phyloP scores from a whole-genome alignment of 345 rosid species.

The Citrus unshiu region DNA sequence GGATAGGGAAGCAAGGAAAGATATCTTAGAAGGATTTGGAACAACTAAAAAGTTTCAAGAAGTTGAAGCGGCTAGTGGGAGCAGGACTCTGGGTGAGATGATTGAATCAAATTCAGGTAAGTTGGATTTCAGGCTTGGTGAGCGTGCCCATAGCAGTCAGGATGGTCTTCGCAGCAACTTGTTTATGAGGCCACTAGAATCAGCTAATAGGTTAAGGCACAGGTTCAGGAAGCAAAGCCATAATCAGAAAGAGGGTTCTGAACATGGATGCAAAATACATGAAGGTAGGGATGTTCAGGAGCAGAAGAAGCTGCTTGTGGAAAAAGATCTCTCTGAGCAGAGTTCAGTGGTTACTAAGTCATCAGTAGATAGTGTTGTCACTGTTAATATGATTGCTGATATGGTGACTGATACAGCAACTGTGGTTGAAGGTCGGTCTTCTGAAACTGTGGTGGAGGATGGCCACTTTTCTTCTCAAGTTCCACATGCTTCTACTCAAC shows the following conservation, averaged over 20 bases:
- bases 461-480: constrained; percentile 10
- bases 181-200: neutral
- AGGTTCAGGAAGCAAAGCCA: constrained; percentile 12
- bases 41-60: constrained; percentile 25
- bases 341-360: neutral
- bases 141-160: neutral
- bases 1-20: constrained; percentile 25
- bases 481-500: constrained; percentile 9
- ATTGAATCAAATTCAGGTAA: constrained; percentile 5
- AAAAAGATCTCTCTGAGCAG: constrained; percentile 1
- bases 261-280: neutral
- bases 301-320: constrained; percentile 9
- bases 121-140: constrained; percentile 11
- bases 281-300: neutral
- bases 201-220: neutral
- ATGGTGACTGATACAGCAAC: constrained; percentile 8
- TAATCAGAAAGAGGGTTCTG: constrained; percentile 12
- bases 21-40: constrained; percentile 32
- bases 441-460: constrained; percentile 1
- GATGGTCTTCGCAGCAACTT: constrained; percentile 8
- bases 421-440: neutral
- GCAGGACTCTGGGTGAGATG: constrained; percentile 29
- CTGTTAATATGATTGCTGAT: constrained; percentile 2
- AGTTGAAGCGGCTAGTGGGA: constrained; percentile 17
- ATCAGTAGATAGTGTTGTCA: neutral